phyloP scores from a whole-genome alignment of 257 asterid genomes.

The Ilex asprella region DNA sequence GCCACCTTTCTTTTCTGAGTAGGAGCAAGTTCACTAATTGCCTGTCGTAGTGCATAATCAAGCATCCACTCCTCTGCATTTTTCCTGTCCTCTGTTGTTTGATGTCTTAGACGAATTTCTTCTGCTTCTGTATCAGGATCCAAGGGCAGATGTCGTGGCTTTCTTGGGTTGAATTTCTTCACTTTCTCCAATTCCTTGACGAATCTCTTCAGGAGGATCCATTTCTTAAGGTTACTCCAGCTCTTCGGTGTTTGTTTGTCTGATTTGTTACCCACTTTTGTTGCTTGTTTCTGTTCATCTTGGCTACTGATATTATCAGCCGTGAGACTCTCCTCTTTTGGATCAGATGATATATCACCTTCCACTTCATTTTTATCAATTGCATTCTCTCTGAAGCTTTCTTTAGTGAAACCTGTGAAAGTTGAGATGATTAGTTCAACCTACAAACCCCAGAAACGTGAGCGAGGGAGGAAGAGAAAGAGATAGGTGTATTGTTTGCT shows the following conservation, averaged over 20 bases:
- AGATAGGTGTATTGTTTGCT: background rate
- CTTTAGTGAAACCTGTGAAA: constrained; percentile 25
- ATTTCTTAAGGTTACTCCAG: constrained; percentile 94
- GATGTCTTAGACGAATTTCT: constrained; percentile 54
- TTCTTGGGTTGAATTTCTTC: constrained; percentile 52
- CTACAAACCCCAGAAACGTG: background rate
- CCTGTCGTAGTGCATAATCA: constrained; percentile 92
- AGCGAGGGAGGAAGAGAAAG: background rate
- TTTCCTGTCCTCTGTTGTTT: constrained; percentile 56
- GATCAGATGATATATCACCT: constrained; percentile 11
- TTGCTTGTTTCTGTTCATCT: constrained; percentile 17
- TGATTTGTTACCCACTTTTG: constrained; percentile 23
- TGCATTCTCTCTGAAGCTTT: constrained; percentile 11
- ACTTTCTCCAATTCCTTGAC: constrained; percentile 76
- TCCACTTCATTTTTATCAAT: constrained; percentile 9
- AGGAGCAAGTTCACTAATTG: constrained; percentile 82
- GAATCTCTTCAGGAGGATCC: constrained; percentile 89
- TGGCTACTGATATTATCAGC: constrained; percentile 13
- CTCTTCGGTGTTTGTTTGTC: constrained; percentile 71
- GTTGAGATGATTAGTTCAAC: background rate
- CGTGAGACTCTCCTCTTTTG: constrained; percentile 5
- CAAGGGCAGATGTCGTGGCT: constrained; percentile 37
- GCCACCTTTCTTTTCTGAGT: constrained; percentile 80
- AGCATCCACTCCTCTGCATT: constrained; percentile 93
- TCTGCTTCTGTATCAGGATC: constrained; percentile 57